phyloP scores from a whole-genome alignment of 352 stramenopile genomes.

The Aphanomyces cochlioides region DNA sequence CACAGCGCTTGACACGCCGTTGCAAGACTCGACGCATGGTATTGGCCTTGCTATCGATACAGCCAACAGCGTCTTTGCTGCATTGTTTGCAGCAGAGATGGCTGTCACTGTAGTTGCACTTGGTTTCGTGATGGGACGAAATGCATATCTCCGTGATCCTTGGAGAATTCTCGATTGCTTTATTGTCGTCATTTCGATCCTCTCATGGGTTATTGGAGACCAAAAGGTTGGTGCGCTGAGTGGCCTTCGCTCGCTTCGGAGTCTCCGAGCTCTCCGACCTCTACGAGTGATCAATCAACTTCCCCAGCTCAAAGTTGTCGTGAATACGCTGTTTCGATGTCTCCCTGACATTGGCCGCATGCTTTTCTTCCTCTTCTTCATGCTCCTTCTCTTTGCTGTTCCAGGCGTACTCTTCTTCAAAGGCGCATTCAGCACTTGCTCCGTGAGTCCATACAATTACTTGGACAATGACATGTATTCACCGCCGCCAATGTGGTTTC shows the following conservation, averaged over 20 bases:
- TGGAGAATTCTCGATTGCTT: slow-evolving; percentile 90
- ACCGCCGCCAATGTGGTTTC: slow-evolving; percentile 26
- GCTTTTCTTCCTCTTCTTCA: slow-evolving; percentile 84
- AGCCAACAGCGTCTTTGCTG: slow-evolving; percentile 70
- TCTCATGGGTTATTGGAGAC: slow-evolving; percentile 55
- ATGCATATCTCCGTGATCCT: slow-evolving; percentile 70
- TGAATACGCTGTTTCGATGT: slow-evolving; percentile 87
- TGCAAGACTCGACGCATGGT: slow-evolving; percentile 48
- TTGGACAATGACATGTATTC: background rate
- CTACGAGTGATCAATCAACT: slow-evolving; percentile 87
- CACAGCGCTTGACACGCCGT: slow-evolving; percentile 83
- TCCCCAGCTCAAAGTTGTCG: slow-evolving; percentile 85
- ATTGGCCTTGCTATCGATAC: slow-evolving; percentile 46
- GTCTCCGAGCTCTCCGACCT: slow-evolving; percentile 82
- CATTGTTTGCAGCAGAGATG: slow-evolving; percentile 87
- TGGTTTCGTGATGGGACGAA: slow-evolving; percentile 61
- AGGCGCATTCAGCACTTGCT: slow-evolving; percentile 81
- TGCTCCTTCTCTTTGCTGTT: slow-evolving; percentile 94
- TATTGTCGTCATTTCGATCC: slow-evolving; percentile 82
- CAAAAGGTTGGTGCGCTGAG: slow-evolving; percentile 64
- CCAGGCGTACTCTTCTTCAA: slow-evolving; percentile 93
- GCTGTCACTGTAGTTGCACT: slow-evolving; percentile 85
- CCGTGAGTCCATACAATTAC: slow-evolving; percentile 28
- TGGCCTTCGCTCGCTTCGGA: slow-evolving; percentile 77
- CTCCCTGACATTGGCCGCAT: slow-evolving; percentile 85